Conservation (phyloP, 768 basidiomycete genomes). For the Leccinum incarnatum region DNA sequence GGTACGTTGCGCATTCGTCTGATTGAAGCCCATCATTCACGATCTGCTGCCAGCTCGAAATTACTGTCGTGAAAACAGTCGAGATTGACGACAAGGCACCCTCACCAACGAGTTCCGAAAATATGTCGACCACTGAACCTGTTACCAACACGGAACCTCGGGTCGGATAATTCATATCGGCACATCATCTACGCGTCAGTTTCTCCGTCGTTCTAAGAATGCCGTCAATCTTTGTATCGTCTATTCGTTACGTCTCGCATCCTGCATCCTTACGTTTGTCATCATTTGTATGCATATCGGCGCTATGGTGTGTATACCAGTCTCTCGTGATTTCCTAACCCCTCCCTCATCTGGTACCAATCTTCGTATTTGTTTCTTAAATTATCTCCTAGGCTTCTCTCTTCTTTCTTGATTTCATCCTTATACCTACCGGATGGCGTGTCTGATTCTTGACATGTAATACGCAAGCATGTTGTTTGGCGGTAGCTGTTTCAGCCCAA, state of each 20-base stretch:
- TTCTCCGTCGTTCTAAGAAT: not conserved
- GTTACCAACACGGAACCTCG: not conserved
- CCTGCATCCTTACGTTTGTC: not conserved
- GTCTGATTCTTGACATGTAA: not conserved
- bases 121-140: conserved; percentile 9
- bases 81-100: conserved; percentile 22
- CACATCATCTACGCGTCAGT: not conserved
- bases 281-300: not conserved
- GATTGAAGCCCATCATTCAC: not conserved
- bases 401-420: not conserved
- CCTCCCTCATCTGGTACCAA: not conserved
- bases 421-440: not conserved
- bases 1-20: conserved; percentile 7
- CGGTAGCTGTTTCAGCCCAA: too few species aligned
- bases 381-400: not conserved
- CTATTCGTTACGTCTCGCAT: not conserved
- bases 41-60: conserved; percentile 21
- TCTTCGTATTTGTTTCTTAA: not conserved
- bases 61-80: conserved; percentile 30
- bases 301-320: not conserved
- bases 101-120: conserved; percentile 1
- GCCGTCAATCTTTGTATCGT: not conserved
- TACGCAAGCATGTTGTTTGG: not conserved
- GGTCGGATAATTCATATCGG: not conserved
- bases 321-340: not conserved